A percentile compares a stretch with the other conserved stretches of the same genome.
These are phyloP conservation scores for Penicillium angulare DNA, from an alignment of 495 filamentous ascomycete species.

Conservation along the genomic window DNA sequence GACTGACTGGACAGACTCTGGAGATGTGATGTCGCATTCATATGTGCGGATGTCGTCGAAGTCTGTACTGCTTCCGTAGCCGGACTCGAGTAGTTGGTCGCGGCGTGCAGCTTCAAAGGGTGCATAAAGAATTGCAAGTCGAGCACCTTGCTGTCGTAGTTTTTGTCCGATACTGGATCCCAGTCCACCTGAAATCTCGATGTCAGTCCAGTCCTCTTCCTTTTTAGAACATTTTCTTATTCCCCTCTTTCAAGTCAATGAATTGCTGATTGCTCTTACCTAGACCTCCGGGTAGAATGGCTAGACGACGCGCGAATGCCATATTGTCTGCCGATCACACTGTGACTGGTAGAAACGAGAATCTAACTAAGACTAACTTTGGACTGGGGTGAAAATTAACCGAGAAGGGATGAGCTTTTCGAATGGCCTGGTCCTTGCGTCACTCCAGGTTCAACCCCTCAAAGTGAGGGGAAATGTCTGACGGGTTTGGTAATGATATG, in stretches of 20 bases:
- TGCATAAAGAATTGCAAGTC: conserved; percentile 40
- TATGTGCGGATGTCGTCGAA: conserved; percentile 31
- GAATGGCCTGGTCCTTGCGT: not conserved
- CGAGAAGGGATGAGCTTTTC: not conserved
- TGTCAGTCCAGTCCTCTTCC: too few relatives aligned
- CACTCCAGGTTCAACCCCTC: too few relatives aligned
- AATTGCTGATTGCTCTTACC: conserved; percentile 22
- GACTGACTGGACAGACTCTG: conserved; percentile 34
- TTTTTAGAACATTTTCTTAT: too few relatives aligned
- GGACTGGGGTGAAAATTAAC: not conserved
- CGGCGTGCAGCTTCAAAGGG: conserved; percentile 38
- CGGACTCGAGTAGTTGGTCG: conserved; percentile 34
- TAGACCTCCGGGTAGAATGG: conserved; percentile 40
- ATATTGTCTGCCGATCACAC: conserved; percentile 11
- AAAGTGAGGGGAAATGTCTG: not conserved
- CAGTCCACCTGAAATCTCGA: conserved; percentile 43
- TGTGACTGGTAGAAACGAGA: not conserved
- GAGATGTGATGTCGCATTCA: conserved; percentile 42
- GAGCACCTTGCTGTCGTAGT: conserved; percentile 34
- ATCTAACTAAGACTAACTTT: not conserved
- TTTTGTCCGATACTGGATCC: conserved; percentile 41
- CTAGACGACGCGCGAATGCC: conserved; percentile 35
- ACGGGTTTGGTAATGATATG: conserved; percentile 13
- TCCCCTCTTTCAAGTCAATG: too few relatives aligned
- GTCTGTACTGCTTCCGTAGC: conserved; percentile 9